These are phyloP conservation scores for Lycium barbarum DNA, from an alignment of 257 asterid species.

Conservation along the genomic window DNA sequence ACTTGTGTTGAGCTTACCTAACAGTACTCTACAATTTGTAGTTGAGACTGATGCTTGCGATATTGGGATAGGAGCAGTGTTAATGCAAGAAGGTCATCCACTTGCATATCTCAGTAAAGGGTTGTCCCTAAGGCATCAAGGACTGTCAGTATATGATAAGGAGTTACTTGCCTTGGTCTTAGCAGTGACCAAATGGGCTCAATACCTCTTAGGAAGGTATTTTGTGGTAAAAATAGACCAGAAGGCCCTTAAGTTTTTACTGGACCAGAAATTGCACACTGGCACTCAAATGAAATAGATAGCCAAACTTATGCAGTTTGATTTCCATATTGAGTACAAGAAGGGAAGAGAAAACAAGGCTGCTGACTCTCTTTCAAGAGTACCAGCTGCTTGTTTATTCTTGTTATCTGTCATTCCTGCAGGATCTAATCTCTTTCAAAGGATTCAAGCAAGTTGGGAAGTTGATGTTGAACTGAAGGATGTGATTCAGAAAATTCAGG, in stretches of 20 bases:
- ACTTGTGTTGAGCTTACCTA: too few relatives aligned
- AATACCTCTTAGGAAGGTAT: not conserved
- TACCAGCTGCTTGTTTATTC: not conserved
- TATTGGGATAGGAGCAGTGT: too few relatives aligned
- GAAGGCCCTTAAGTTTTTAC: not conserved
- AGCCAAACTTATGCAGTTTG: not conserved
- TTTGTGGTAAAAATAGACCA: not conserved
- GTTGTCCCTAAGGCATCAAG: too few relatives aligned
- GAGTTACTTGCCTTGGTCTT: too few relatives aligned
- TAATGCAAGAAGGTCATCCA: too few relatives aligned
- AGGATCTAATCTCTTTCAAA: not conserved
- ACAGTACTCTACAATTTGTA: too few relatives aligned
- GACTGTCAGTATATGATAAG: too few relatives aligned
- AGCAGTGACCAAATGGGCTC: too few relatives aligned
- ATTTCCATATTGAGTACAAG: not conserved
- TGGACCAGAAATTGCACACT: not conserved
- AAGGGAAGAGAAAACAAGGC: not conserved
- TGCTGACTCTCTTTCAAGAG: not conserved
- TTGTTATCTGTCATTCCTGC: not conserved
- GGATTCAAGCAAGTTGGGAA: not conserved
- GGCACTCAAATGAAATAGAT: not conserved
- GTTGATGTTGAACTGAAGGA: not conserved
- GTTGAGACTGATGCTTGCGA: too few relatives aligned
- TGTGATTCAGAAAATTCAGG: not conserved
- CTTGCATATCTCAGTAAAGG: too few relatives aligned